phyloP scores from a whole-genome alignment of 352 stramenopile genomes.

The Plasmopara viticola region DNA sequence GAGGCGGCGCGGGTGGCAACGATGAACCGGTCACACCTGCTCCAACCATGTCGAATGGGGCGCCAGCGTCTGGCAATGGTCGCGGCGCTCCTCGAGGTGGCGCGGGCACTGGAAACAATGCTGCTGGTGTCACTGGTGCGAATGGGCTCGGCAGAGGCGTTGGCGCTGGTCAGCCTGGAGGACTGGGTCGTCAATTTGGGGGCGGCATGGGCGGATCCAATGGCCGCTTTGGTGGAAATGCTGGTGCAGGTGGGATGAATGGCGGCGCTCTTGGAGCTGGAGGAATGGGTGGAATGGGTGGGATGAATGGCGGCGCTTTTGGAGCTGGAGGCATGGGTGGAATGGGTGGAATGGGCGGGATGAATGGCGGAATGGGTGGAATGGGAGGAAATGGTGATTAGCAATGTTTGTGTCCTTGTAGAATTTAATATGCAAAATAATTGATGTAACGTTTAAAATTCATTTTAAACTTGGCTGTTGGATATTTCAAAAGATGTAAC shows the following conservation, averaged over 20 bases:
- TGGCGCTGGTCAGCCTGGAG: not conserved
- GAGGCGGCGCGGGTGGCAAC: not conserved
- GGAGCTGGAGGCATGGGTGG: not conserved
- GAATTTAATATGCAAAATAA: no score
- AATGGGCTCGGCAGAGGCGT: not conserved
- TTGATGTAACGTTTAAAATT: no score
- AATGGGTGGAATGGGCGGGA: not conserved
- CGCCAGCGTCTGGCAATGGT: constrained; percentile 5
- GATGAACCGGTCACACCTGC: constrained; percentile 3
- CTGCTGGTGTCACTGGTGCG: not conserved
- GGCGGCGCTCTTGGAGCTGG: constrained; percentile 1
- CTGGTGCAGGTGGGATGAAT: not conserved
- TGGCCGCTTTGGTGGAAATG: not conserved
- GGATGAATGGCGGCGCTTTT: constrained; percentile 2
- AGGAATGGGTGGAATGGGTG: not conserved
- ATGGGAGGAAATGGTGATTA: no score
- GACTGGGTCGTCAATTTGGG: not conserved
- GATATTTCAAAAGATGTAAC: no score
- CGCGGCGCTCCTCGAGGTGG: constrained; percentile 1
- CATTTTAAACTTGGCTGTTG: no score
- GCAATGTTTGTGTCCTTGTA: no score
- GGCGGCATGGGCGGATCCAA: not conserved
- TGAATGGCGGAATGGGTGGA: not conserved
- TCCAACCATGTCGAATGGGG: constrained; percentile 13
- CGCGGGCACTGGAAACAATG: not conserved